phyloP scores from a whole-genome alignment of 2,329 filamentous ascomycete species.

The Paradendryphiella salina region DNA sequence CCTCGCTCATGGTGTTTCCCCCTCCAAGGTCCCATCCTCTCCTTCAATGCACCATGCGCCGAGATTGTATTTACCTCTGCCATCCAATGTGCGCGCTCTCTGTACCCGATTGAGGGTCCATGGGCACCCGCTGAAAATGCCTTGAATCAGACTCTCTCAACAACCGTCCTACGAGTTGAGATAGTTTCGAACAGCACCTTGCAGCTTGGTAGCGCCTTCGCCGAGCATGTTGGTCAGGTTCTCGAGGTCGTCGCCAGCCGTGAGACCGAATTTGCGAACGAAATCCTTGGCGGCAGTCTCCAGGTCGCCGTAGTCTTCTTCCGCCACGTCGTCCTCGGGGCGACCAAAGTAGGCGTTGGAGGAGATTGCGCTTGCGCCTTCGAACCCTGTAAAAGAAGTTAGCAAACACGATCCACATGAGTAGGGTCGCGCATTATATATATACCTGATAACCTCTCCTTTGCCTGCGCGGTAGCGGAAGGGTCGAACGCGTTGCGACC shows the following conservation, averaged over 20 bases:
- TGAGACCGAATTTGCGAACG: conserved; percentile 91
- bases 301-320: conserved; percentile 83
- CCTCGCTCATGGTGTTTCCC: conserved; percentile 1
- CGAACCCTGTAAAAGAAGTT: conserved; percentile 64
- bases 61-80: background rate
- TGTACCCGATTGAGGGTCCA: background rate
- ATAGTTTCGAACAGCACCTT: conserved; percentile 58
- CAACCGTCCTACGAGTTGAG: conserved; percentile 44
- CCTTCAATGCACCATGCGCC: conserved; percentile 5
- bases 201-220: conserved; percentile 80
- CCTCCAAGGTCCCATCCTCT: background rate
- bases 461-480: conserved; percentile 78
- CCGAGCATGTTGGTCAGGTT: conserved; percentile 82
- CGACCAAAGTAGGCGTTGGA: conserved; percentile 98
- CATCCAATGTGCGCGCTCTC: background rate
- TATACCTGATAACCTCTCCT: conserved; percentile 70
- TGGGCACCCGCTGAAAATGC: background rate
- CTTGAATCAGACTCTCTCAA: background rate
- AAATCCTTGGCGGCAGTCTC: conserved; percentile 96
- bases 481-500: conserved; percentile 87
- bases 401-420: background rate
- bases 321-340: conserved; percentile 73
- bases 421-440: background rate
- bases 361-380: conserved; percentile 88
- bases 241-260: conserved; percentile 92